phyloP scores from a whole-genome alignment of 495 filamentous ascomycete species.

The Halenospora varia region DNA sequence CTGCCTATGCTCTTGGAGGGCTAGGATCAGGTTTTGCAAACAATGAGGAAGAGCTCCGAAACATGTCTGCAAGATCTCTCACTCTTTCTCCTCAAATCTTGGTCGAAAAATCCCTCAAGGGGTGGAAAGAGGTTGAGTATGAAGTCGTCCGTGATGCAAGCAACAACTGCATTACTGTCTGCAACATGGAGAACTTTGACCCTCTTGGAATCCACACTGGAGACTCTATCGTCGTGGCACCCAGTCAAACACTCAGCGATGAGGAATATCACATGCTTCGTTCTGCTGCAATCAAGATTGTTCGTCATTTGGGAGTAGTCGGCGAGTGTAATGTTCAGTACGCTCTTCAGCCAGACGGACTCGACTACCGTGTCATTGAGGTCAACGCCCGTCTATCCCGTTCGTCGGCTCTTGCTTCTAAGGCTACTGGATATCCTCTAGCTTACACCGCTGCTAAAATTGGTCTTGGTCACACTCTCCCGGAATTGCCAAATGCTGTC shows the following conservation, averaged over 20 bases:
- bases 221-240: constrained; percentile 95
- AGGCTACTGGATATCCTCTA: constrained; percentile 95
- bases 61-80: constrained; percentile 87
- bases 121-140: constrained; percentile 99
- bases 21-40: constrained; percentile 96
- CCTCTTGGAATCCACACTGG: constrained; percentile 94
- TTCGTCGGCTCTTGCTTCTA: constrained; percentile 93
- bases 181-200: constrained; percentile 99
- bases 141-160: constrained; percentile 91
- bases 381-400: constrained; percentile 96
- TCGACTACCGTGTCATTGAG: constrained; percentile 97
- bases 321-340: constrained; percentile 99
- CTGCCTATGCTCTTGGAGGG: constrained; percentile 92
- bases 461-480: constrained; percentile 87
- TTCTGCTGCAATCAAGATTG: constrained; percentile 92
- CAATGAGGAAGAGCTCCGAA: constrained; percentile 86
- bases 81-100: constrained; percentile 95
- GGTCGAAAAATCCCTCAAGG: constrained; percentile 98
- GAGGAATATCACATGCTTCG: constrained; percentile 99
- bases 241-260: constrained; percentile 91
- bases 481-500: constrained; percentile 93
- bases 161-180: constrained; percentile 98
- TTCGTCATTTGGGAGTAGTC: constrained; percentile 90
- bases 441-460: constrained; percentile 98
- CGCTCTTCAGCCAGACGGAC: constrained; percentile 87